Conservation (phyloP, 2,329 filamentous ascomycete genomes). For the Grosmannia clavigera region DNA sequence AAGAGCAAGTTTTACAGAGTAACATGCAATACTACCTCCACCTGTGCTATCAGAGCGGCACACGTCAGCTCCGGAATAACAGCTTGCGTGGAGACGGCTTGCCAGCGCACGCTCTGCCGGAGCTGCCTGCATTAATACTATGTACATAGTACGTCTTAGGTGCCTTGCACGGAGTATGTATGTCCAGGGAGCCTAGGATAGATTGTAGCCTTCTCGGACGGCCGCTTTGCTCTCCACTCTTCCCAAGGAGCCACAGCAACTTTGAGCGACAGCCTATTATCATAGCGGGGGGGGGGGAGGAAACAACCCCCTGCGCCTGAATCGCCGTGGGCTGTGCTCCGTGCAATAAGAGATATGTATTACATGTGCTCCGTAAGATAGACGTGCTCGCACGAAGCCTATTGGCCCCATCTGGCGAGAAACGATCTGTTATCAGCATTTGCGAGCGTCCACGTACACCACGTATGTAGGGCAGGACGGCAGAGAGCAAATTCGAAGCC, state of each 20-base stretch:
- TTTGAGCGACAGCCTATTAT: neutral
- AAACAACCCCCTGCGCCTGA: neutral
- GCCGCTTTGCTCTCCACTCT: neutral
- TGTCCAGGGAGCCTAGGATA: too few relatives aligned
- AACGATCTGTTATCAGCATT: too few relatives aligned
- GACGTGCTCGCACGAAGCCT: too few relatives aligned
- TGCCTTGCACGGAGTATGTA: neutral
- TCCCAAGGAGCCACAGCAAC: neutral
- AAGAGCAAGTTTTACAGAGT: neutral
- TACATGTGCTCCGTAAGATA: neutral
- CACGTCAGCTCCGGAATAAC: neutral
- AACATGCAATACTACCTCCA: neutral
- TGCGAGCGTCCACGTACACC: too few relatives aligned
- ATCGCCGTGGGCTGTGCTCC: neutral
- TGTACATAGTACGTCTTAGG: too few relatives aligned
- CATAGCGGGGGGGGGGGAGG: neutral
- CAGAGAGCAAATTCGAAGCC: neutral
- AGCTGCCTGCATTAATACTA: neutral
- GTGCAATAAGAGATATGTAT: neutral
- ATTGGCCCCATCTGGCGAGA: too few relatives aligned
- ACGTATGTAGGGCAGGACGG: too few relatives aligned
- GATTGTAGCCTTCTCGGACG: neutral
- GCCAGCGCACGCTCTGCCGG: neutral
- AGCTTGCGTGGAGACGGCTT: neutral
- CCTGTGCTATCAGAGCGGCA: neutral